Base-by-base conservation (phyloP, 805 yeast species). In the Yamadazyma kitorensis region DNA sequence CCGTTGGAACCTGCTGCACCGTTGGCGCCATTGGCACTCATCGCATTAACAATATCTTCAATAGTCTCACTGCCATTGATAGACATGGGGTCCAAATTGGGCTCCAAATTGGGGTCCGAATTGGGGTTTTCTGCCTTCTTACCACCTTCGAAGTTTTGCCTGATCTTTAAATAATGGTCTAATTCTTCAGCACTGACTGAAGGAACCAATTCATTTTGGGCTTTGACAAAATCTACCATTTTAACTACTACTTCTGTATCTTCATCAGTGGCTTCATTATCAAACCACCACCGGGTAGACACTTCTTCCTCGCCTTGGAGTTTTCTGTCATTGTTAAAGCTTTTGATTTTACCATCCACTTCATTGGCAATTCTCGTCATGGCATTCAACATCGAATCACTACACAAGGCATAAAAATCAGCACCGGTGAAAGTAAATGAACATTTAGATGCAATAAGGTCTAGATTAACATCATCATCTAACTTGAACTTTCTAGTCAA, bases 351-450 rank as follows among this genome's bases (percentile, higher is more conserved):
- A 2, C 44, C 49, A 50, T 93, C 98, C 11, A 84, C 87, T 22
- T 72, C 76, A 6, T 69, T 69, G 1, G 98, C 96, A 0, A 82
- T 79, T 46, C 98, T 68, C 1, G 93, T 85, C 97, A 93, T 91
- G 2, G 98, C 96, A 57, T 87, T 87, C 47, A 91, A 70, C 93
- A 91, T 87, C 0, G 98, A 86, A 59, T 93, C 98, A 0, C 95
- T 84, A 54, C 97, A 87, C 39, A 93, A 64, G 0, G 98, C 98
- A 59, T 93, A 93, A 61, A 93, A 91, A 57, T 93, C 98, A 4
- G 98, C 98, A 44, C 98, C 98, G 0, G 98, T 91, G 54, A 79
- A 89, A n/a, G 86, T 87, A 54, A 80, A 87, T 0, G 95, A 85
- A 60, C 97, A 88, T 5, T 61, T 57, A 12, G 72, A 69, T 0